Evolutionary conservation across 495 filamentous ascomycete species (phyloP).

Genomic region (Ramalina peruviana): DNA sequence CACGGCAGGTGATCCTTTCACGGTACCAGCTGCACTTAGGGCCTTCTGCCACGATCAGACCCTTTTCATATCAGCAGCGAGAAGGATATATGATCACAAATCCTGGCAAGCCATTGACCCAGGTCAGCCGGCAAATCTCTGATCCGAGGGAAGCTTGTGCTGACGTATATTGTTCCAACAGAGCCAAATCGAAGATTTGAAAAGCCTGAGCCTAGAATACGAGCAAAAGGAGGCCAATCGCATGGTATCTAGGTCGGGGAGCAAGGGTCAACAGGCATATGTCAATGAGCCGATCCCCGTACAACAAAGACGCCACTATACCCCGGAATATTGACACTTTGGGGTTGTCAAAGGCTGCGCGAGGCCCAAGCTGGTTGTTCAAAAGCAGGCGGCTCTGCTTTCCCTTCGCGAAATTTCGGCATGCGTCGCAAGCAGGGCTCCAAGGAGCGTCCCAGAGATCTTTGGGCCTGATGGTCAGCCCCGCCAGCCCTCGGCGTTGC

Average conservation of each 20-base stretch:
- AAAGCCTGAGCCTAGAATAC: conserved; percentile 36
- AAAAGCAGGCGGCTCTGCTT: too few relatives aligned
- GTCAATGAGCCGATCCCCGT: conserved; percentile 38
- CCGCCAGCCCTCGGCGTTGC: too few relatives aligned
- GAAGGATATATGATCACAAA: conserved; percentile 38
- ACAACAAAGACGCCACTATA: conserved; percentile 12
- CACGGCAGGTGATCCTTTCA: conserved; percentile 38
- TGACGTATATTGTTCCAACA: conserved; percentile 10
- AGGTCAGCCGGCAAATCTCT: conserved; percentile 24
- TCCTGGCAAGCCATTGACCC: conserved; percentile 33
- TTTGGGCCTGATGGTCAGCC: too few relatives aligned
- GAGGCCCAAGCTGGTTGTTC: too few relatives aligned
- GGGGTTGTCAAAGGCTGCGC: too few relatives aligned
- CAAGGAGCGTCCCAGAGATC: too few relatives aligned
- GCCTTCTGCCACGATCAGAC: conserved; percentile 33
- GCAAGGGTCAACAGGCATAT: conserved; percentile 25
- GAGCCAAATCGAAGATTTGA: conserved; percentile 42
- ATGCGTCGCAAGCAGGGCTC: too few relatives aligned
- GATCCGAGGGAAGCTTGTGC: neutral
- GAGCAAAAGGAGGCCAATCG: conserved; percentile 36
- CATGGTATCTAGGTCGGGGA: conserved; percentile 26
- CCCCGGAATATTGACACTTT: neutral
- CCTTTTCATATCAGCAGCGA: conserved; percentile 40
- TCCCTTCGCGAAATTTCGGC: too few relatives aligned
- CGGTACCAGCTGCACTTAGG: conserved; percentile 40